Evolutionary conservation across 2,329 filamentous ascomycete genomes (phyloP), one percentile per base, ranked within the genome.

Genomic region (Amauroascus niger): DNA sequence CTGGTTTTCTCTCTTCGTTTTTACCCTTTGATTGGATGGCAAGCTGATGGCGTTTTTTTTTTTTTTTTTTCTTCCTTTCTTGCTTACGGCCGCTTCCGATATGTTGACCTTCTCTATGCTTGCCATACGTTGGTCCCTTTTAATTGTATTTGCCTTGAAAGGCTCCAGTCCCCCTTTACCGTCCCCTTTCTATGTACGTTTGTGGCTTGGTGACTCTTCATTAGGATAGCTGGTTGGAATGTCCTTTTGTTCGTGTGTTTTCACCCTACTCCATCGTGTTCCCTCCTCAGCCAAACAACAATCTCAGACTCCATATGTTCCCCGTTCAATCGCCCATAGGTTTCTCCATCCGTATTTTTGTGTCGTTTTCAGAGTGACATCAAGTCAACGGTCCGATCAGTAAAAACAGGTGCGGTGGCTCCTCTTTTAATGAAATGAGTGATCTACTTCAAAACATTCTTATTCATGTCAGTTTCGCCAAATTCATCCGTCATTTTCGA

Each of bases 1-100:
- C 33, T 46, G 32, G 30, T 53, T 52, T 18, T 32, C 49, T 37
- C 32, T 46, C 20, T 45, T 45, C 24, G 9, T 44, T 44, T 51
- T 43, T 43, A 26, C 30, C 22, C n/a, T 46, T 22, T 33, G 16
- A 37, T 16, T 24, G 33, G 39, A 39, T 44, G 32, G 32, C n/a
- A 44, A 24, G 39, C 46, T 37, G 49, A 52, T 52, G 49, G 40
- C 28, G 41, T 37, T 52, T 18, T 53, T 40, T 40, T 24, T 24
- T 24, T 41, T 24, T 5, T 41, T 40, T 5, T 7, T 43, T 40
- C n/a, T n/a, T n/a, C n/a, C 20, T 28, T 49, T 39, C 18, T 37
- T 39, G 32, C 18, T 45, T 45, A 49, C 47, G 47, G 47, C 37
- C 47, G 32, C 24, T 37, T 35, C 22, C 24, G 30, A 48, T 24